Percentiles rank a stretch among this genome's conserved stretches.
Conservation (phyloP, 1,284 basidiomycete genomes). For the Anthracocystis walkeri region DNA sequence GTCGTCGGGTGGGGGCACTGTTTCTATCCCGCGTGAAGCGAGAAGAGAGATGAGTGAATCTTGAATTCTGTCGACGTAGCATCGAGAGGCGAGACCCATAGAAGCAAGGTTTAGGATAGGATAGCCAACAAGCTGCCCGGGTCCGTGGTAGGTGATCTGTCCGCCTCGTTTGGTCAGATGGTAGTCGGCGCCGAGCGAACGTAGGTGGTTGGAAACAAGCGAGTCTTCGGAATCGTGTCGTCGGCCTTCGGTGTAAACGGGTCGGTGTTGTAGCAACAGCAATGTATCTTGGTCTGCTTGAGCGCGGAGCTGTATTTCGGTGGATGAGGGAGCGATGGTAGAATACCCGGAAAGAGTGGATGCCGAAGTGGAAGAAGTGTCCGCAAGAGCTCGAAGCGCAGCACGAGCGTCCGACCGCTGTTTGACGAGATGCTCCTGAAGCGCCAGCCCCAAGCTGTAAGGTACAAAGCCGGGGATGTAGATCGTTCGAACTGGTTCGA, state of each 20-base stretch:
- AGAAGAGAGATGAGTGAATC: constrained; percentile 76
- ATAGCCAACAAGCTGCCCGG: constrained; percentile 96
- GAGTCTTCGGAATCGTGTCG: constrained; percentile 74
- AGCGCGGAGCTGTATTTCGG: constrained; percentile 52
- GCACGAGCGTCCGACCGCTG: constrained; percentile 54
- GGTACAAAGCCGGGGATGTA: constrained; percentile 65
- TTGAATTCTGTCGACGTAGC: constrained; percentile 81
- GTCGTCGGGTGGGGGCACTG: constrained; percentile 71
- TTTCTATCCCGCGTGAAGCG: constrained; percentile 22
- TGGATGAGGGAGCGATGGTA: constrained; percentile 75
- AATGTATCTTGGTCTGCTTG: constrained; percentile 72
- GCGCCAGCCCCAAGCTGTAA: constrained; percentile 57
- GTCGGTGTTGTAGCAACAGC: constrained; percentile 79
- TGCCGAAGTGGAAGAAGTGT: constrained; percentile 83
- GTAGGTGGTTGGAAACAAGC: constrained; percentile 77
- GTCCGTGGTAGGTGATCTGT: constrained; percentile 95
- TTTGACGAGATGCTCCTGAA: constrained; percentile 64
- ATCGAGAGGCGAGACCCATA: constrained; percentile 74
- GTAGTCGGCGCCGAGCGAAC: constrained; percentile 86
- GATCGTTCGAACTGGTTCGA: constrained; percentile 39
- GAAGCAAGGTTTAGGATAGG: constrained; percentile 84
- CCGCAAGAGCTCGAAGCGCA: constrained; percentile 77
- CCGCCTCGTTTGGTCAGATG: constrained; percentile 86
- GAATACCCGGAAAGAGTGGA: constrained; percentile 63
- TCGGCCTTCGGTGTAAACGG: constrained; percentile 92